Percentiles rank a stretch among this genome's conserved stretches.
Conservation (phyloP, 2,329 filamentous ascomycete species). For the Chalaropsis thielavioides region DNA sequence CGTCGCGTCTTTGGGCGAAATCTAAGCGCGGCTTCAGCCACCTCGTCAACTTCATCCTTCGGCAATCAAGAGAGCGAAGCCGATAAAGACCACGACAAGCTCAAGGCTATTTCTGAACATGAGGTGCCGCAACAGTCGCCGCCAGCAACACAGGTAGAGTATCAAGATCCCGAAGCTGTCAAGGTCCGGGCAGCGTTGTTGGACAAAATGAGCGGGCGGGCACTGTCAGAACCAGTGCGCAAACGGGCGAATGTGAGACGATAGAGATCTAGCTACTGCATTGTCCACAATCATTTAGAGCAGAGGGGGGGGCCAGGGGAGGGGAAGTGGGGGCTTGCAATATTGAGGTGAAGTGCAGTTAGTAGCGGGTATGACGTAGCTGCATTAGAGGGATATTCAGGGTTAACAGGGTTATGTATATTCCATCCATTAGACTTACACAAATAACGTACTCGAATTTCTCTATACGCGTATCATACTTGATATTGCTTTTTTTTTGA, state of each 20-base stretch:
- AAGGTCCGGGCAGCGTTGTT: slow-evolving; percentile 31
- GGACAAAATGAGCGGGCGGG: slow-evolving; percentile 28
- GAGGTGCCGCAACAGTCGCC: slow-evolving; percentile 21
- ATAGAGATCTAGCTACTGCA: neutral
- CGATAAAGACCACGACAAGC: slow-evolving; percentile 19
- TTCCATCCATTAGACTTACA: too few relatives aligned
- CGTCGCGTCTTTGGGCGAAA: slow-evolving; percentile 44
- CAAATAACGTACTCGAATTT: neutral
- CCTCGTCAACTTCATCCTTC: slow-evolving; percentile 10
- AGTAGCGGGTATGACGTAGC: too few relatives aligned
- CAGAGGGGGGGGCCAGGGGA: too few relatives aligned
- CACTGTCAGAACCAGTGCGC: neutral
- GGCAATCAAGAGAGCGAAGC: slow-evolving; percentile 16
- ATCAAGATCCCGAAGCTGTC: slow-evolving; percentile 36
- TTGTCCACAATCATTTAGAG: neutral
- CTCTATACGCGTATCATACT: neutral
- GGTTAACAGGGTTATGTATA: neutral
- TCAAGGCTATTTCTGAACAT: neutral
- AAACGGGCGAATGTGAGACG: neutral
- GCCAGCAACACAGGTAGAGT: slow-evolving; percentile 39
- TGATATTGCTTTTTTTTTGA: neutral
- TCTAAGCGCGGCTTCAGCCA: slow-evolving; percentile 37
- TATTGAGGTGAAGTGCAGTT: too few relatives aligned
- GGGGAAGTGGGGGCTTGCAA: too few relatives aligned
- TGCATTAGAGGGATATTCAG: too few relatives aligned